These are phyloP conservation scores for Aureoboletus auriporus DNA, from an alignment of 768 basidiomycete species.

Conservation along the genomic window DNA sequence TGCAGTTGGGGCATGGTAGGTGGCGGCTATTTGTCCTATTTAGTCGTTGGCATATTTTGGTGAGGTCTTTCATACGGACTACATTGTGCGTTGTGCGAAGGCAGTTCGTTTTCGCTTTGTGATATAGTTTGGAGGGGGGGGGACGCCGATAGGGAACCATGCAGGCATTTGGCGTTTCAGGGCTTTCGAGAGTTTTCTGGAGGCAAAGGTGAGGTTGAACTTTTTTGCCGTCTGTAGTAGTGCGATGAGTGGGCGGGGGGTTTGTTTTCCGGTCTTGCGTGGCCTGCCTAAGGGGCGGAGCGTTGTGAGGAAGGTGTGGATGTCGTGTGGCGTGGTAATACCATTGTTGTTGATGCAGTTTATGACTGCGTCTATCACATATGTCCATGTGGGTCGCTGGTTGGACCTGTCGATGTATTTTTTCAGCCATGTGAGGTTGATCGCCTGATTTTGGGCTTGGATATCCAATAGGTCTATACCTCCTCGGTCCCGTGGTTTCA, in stretches of 20 bases:
- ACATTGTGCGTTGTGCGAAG: not conserved
- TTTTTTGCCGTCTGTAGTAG: no score
- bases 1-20: not conserved
- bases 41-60: not conserved
- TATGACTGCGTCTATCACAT: not conserved
- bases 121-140: not conserved
- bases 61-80: not conserved
- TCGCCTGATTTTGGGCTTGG: not conserved
- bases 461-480: not conserved
- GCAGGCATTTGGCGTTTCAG: not conserved
- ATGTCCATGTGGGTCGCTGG: not conserved
- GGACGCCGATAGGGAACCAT: not conserved
- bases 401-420: not conserved
- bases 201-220: no score
- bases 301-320: not conserved
- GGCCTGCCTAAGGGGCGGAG: not conserved
- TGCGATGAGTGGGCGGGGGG: no score
- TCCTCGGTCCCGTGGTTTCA: not conserved
- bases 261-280: not conserved
- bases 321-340: not conserved
- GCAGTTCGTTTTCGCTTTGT: not conserved
- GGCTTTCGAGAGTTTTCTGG: no score
- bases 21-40: not conserved
- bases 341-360: not conserved
- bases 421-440: not conserved